Evolutionary conservation across 768 basidiomycete genomes (phyloP).

Genomic region (Boletales sp.): DNA sequence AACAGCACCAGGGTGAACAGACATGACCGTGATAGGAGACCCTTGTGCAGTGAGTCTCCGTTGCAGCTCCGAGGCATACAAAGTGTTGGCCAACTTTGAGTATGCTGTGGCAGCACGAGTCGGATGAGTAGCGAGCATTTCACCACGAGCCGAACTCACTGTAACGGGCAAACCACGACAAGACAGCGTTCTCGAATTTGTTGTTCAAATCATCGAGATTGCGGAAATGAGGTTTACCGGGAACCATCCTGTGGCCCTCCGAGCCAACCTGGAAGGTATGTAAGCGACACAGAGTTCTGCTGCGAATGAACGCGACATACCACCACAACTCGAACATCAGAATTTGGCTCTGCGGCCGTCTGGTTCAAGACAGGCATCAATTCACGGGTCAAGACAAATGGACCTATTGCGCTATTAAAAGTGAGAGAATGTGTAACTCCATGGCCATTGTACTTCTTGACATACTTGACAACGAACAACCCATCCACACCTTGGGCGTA

Average conservation of each 20-base stretch:
- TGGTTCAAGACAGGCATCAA: conserved; percentile 50
- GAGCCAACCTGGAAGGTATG: conserved; percentile 32
- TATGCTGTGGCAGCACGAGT: conserved; percentile 31
- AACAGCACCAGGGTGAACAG: conserved; percentile 31
- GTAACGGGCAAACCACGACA: conserved; percentile 28
- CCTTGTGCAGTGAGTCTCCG: conserved; percentile 33
- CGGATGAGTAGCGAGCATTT: neutral
- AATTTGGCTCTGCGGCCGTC: conserved; percentile 43
- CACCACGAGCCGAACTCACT: conserved; percentile 18
- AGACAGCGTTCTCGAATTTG: conserved; percentile 24
- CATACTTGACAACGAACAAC: conserved; percentile 45
- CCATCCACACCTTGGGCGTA: conserved; percentile 33
- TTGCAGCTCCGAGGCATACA: conserved; percentile 51
- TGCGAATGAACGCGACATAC: conserved; percentile 31
- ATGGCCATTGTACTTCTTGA: neutral
- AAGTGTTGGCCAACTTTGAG: conserved; percentile 49
- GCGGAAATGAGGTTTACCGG: conserved; percentile 24
- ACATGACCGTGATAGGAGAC: conserved; percentile 25
- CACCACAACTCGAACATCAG: conserved; percentile 61
- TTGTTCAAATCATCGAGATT: conserved; percentile 35
- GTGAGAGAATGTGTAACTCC: neutral
- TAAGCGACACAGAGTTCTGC: neutral
- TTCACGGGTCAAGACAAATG: conserved; percentile 50
- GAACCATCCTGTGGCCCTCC: conserved; percentile 19
- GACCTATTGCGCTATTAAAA: conserved; percentile 44